Conservation (phyloP, 2,329 filamentous ascomycete genomes). For the Fusarium dimerum region DNA sequence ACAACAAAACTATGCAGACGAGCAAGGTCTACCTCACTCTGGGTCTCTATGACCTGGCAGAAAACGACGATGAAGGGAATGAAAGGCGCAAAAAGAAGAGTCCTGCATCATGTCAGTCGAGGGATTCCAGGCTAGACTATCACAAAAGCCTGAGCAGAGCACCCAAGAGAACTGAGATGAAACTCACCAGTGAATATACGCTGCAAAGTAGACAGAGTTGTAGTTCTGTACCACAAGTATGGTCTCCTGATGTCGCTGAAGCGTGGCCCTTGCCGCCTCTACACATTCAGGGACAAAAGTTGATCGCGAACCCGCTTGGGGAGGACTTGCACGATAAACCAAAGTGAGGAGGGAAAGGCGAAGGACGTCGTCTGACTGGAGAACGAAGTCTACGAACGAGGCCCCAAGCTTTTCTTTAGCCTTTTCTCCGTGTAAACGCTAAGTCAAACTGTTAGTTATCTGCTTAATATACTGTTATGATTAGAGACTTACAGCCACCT, state of each 20-base stretch:
- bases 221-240: slow-evolving; percentile 40
- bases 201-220: slow-evolving; percentile 39
- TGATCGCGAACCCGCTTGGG: slow-evolving; percentile 24
- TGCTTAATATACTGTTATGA: background rate
- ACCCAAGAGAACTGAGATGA: background rate
- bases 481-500: slow-evolving; percentile 14
- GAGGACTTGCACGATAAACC: slow-evolving; percentile 44
- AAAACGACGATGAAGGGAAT: slow-evolving; percentile 56
- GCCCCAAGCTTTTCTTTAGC: slow-evolving; percentile 25
- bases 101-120: slow-evolving; percentile 33
- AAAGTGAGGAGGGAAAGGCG: slow-evolving; percentile 44
- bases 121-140: no score
- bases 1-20: slow-evolving; percentile 52
- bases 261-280: slow-evolving; percentile 41
- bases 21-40: slow-evolving; percentile 40
- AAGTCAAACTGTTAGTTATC: background rate
- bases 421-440: slow-evolving; percentile 28
- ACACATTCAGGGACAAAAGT: slow-evolving; percentile 46
- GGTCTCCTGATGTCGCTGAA: slow-evolving; percentile 42
- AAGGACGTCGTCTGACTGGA: slow-evolving; percentile 43
- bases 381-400: slow-evolving; percentile 36
- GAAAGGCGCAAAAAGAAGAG: slow-evolving; percentile 51
- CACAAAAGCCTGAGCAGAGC: no score
- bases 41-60: slow-evolving; percentile 51
- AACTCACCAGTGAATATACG: slow-evolving; percentile 45